phyloP scores from a whole-genome alignment of 1,139 yeast genomes.

The Pichia inconspicua region DNA sequence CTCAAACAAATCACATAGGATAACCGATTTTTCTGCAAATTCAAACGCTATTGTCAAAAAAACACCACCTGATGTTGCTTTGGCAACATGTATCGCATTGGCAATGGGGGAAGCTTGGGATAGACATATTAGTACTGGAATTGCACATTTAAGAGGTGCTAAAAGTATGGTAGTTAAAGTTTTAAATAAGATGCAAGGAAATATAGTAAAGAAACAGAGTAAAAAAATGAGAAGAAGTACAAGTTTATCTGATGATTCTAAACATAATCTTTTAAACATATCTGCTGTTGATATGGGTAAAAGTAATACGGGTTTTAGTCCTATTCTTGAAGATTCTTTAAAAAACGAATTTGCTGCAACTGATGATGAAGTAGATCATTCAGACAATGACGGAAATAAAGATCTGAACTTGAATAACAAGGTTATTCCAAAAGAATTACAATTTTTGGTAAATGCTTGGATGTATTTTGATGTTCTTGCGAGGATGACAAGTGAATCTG shows the following conservation, averaged over 20 bases:
- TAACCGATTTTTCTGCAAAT: not conserved
- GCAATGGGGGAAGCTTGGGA: slow-evolving; percentile 68
- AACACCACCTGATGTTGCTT: slow-evolving; percentile 41
- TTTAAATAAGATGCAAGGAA: slow-evolving; percentile 20
- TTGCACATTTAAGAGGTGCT: slow-evolving; percentile 62
- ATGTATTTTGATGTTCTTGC: slow-evolving; percentile 60
- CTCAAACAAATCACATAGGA: slow-evolving; percentile 27
- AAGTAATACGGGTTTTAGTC: not conserved
- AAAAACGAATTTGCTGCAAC: not conserved
- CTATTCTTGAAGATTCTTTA: not conserved
- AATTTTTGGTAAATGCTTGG: slow-evolving; percentile 56
- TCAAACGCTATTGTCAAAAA: slow-evolving; percentile 5
- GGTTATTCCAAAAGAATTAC: slow-evolving; percentile 38
- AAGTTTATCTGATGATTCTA: not conserved
- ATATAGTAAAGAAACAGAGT: not conserved
- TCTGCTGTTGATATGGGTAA: not conserved
- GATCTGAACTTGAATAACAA: not conserved
- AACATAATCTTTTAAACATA: not conserved
- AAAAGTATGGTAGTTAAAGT: slow-evolving; percentile 51
- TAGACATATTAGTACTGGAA: slow-evolving; percentile 55
- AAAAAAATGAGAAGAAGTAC: slow-evolving; percentile 1
- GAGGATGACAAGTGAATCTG: slow-evolving; percentile 49
- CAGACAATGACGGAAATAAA: not conserved
- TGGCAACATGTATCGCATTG: slow-evolving; percentile 54
- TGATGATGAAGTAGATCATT: not conserved